Evolutionary conservation across 2,329 filamentous ascomycete species (phyloP).

Genomic region (Cordyceps tenuipes): DNA sequence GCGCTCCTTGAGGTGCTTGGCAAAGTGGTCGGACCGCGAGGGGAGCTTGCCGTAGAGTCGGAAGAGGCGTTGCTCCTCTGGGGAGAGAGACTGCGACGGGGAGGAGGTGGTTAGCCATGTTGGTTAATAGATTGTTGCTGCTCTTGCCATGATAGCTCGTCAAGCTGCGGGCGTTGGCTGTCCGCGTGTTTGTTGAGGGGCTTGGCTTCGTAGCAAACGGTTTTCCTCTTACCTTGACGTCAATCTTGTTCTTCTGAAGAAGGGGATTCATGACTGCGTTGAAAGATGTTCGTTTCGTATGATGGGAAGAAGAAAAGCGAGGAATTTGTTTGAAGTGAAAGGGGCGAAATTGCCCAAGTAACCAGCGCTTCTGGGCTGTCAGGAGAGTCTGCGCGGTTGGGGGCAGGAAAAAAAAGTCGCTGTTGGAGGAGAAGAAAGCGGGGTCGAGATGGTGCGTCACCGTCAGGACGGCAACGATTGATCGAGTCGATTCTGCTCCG

Average conservation of each 20-base stretch:
- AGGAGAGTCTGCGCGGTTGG: neutral
- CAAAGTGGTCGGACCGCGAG: slow-evolving; percentile 89
- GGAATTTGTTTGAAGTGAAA: neutral
- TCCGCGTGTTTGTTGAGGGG: neutral
- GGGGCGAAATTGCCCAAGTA: neutral
- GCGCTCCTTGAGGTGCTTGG: slow-evolving; percentile 98
- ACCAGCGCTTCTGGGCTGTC: neutral
- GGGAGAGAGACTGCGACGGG: slow-evolving; percentile 66
- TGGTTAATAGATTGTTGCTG: neutral
- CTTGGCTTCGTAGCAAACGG: neutral
- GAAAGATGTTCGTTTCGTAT: neutral
- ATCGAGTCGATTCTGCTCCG: neutral
- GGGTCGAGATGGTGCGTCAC: slow-evolving; percentile 7
- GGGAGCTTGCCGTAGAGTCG: slow-evolving; percentile 96
- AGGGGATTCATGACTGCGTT: slow-evolving; percentile 73
- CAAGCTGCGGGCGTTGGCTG: neutral
- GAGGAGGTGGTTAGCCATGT: neutral
- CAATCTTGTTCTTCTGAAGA: slow-evolving; percentile 97
- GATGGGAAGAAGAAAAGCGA: neutral
- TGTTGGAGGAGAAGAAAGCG: slow-evolving; percentile 2
- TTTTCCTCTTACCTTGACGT: slow-evolving; percentile 68
- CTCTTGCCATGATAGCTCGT: neutral
- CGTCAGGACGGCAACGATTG: neutral
- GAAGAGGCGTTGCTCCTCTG: slow-evolving; percentile 94
- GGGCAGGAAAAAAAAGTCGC: neutral